These are phyloP conservation scores for Beauveria caledonica DNA, from an alignment of 2,329 filamentous ascomycete genomes.

Conservation along the genomic window DNA sequence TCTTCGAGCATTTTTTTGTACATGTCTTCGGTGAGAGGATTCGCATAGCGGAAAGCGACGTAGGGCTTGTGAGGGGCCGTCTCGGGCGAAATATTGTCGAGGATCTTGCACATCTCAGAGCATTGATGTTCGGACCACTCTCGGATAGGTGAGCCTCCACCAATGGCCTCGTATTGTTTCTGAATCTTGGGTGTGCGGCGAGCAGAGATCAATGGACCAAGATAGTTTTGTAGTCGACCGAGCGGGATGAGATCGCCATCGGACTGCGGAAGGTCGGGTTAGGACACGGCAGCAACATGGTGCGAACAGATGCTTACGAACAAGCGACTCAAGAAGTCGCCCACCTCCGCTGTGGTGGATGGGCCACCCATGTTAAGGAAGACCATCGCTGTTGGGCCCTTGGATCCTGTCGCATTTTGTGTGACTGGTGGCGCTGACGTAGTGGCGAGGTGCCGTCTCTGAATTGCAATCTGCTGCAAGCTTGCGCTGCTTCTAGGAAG, in stretches of 20 bases:
- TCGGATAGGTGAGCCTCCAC: conserved; percentile 93
- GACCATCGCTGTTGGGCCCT: conserved; percentile 93
- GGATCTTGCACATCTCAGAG: conserved; percentile 91
- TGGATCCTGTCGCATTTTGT: conserved; percentile 59
- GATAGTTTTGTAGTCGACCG: conserved; percentile 79
- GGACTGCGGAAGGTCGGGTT: conserved; percentile 43
- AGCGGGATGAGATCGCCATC: conserved; percentile 95
- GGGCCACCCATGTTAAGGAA: conserved; percentile 99
- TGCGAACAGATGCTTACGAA: conserved; percentile 58
- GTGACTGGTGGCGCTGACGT: conserved; percentile 62
- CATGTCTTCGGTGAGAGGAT: conserved; percentile 90
- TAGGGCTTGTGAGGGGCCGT: conserved; percentile 97
- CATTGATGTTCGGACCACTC: conserved; percentile 97
- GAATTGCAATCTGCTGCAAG: conserved; percentile 22
- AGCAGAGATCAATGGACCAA: conserved; percentile 78
- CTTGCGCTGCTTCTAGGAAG: conserved; percentile 17
- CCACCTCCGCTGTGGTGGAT: conserved; percentile 78
- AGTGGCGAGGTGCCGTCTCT: conserved; percentile 29
- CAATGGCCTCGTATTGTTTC: conserved; percentile 91
- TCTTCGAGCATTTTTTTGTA: conserved; percentile 76
- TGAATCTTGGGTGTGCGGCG: conserved; percentile 92
- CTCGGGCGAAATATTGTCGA: conserved; percentile 84
- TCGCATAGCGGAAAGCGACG: conserved; percentile 91
- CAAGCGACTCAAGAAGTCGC: conserved; percentile 78
- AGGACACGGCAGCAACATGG: conserved; percentile 12